Conservation (phyloP, 352 stramenopile species). For the Saprolegnia diclina region DNA sequence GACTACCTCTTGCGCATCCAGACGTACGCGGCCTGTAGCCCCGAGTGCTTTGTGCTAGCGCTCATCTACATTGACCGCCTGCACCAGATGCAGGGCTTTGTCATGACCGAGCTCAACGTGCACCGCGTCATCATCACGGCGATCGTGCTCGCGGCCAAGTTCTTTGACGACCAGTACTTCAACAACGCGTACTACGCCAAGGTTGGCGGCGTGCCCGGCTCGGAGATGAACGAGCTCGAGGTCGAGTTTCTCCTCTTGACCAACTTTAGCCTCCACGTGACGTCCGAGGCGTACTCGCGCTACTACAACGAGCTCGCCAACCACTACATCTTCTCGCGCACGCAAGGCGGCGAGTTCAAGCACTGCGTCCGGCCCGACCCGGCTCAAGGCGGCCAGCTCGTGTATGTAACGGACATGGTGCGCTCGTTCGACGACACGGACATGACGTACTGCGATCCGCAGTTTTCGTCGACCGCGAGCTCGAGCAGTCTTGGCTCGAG, state of each 20-base stretch:
- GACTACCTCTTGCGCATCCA: constrained; percentile 90
- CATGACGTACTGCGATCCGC: constrained; percentile 10
- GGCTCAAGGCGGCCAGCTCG: constrained; percentile 47
- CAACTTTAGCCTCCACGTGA: constrained; percentile 97
- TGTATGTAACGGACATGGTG: constrained; percentile 60
- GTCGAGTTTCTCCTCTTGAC: constrained; percentile 97
- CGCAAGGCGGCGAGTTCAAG: constrained; percentile 49
- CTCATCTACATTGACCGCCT: constrained; percentile 99
- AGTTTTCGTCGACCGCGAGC: constrained; percentile 29
- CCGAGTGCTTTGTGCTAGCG: constrained; percentile 97
- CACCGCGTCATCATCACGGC: constrained; percentile 97
- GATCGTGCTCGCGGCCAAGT: constrained; percentile 97
- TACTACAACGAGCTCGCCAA: constrained; percentile 89
- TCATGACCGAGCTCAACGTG: constrained; percentile 96
- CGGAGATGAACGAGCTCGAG: constrained; percentile 97
- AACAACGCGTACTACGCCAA: constrained; percentile 99
- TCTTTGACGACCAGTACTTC: constrained; percentile 99
- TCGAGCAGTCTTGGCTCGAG: constrained; percentile 34
- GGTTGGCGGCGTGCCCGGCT: constrained; percentile 87
- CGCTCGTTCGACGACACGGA: constrained; percentile 10
- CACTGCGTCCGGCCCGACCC: constrained; percentile 64
- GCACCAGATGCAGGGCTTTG: constrained; percentile 94
- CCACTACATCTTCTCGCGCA: constrained; percentile 71
- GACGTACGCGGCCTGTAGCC: constrained; percentile 97
- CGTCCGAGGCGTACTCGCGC: constrained; percentile 79